Evolutionary conservation across 345 rosid genomes (phyloP).

Genomic region (Brassica rapa): DNA sequence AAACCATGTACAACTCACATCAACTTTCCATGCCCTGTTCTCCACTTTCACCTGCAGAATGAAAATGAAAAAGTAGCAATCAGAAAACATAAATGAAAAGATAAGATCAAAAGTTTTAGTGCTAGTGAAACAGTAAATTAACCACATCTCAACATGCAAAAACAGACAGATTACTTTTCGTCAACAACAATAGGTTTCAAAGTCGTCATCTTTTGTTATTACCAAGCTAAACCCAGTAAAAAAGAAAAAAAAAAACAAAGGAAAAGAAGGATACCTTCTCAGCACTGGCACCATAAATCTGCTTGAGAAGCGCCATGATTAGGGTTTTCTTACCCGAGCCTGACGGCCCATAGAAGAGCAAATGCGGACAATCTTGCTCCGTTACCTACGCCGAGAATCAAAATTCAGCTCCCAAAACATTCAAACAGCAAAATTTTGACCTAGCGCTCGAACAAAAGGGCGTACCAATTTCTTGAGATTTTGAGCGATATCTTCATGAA

Average conservation of each 20-base stretch:
- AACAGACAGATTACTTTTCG: background rate
- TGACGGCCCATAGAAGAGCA: conserved; percentile 95
- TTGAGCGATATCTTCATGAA: conserved; percentile 78
- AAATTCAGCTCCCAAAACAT: background rate
- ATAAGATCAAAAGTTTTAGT: background rate
- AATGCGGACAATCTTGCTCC: conserved; percentile 95
- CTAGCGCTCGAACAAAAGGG: conserved; percentile 27
- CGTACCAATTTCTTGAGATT: conserved; percentile 88
- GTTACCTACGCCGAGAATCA: conserved; percentile 52
- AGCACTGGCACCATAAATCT: conserved; percentile 78
- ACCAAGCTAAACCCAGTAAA: background rate
- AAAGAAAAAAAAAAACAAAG: too few relatives aligned
- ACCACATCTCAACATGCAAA: conserved; percentile 21
- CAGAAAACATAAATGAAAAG: background rate
- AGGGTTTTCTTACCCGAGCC: conserved; percentile 99
- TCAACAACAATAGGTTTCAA: background rate
- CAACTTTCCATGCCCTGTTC: conserved; percentile 81
- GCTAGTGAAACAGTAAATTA: too few relatives aligned
- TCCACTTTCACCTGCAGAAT: conserved; percentile 95
- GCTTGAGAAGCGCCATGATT: conserved; percentile 84
- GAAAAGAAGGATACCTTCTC: conserved; percentile 62
- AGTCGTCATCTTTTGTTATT: conserved; percentile 1
- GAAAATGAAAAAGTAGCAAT: background rate
- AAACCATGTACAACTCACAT: conserved; percentile 53
- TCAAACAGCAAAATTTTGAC: background rate